Base-by-base conservation (phyloP, 441 rosid species). In the Aquilaria agallochum region DNA sequence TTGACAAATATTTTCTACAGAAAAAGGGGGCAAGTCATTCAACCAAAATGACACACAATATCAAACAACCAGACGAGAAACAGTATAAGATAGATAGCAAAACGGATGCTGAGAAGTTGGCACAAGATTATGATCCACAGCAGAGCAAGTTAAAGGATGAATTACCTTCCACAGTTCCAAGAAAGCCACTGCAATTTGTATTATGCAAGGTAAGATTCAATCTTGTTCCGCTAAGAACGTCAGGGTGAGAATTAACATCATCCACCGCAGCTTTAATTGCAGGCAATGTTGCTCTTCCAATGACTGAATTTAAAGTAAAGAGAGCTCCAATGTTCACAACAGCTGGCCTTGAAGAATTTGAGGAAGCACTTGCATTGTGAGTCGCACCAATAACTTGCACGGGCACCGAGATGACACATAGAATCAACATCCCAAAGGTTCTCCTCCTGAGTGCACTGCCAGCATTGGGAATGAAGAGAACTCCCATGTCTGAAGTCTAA, bases 131-230 rank as follows among this genome's bases (percentile, higher is more conserved):
- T 20, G 27, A 20, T 20, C 5, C 45, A 40, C 45, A 40, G 45
- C 1, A 40, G 45, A 10, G 45, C 45, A 27, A 46, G 66, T 54
- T 32, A 48, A 40, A 50, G 33, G 57, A 32, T 40, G 9, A 66
- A 70, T n/a, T 89, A 90, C 99, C 96, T 82, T 78, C 95, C 55
- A 94, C 78, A 46, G 90, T 84, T 64, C 96, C 97, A 31, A 75
- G 40, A 74, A 94, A 94, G 51, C 90, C 94, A 62, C 90, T 94
- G 88, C 99, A 94, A 58, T 90, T 87, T 1, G 96, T 77, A 71
- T 90, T 85, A 6, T 66, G 82, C 54, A 78, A 51, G 53, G 76
- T 47, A 8, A 79, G 55, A 31, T 74, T 85, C 71, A 94, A 62
- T 55, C 77, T 74, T 2, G 79, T 82, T 10, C 79, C 78, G 1